A percentile compares a stretch with the other conserved stretches of the same genome.
These are phyloP conservation scores for Acmispon strigosus DNA, from an alignment of 306 rosid species.

Conservation along the genomic window DNA sequence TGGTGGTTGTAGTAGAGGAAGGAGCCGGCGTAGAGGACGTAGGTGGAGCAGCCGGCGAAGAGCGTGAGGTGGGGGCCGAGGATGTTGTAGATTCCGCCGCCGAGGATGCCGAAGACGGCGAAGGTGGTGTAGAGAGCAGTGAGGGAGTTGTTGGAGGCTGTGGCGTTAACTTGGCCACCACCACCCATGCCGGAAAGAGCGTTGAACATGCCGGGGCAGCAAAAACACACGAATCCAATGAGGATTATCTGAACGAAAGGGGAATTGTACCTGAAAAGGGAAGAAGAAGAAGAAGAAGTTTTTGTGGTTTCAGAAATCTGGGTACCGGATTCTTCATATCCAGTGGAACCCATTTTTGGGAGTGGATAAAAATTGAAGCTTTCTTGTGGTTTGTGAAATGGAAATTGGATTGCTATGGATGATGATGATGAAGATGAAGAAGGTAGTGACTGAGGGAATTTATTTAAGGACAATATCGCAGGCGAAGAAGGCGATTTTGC, in stretches of 20 bases:
- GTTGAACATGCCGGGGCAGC: slow-evolving; percentile 96
- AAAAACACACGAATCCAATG: slow-evolving; percentile 78
- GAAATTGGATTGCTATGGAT: too few species aligned
- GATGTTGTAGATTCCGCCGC: slow-evolving; percentile 94
- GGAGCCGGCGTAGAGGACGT: slow-evolving; percentile 72
- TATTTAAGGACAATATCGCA: too few species aligned
- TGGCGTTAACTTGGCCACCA: slow-evolving; percentile 70
- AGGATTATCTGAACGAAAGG: slow-evolving; percentile 55
- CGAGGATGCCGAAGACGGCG: slow-evolving; percentile 77
- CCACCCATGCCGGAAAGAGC: slow-evolving; percentile 95
- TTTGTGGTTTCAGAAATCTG: not conserved
- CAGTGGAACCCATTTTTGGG: slow-evolving; percentile 39
- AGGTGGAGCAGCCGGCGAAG: slow-evolving; percentile 66
- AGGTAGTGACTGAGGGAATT: too few species aligned
- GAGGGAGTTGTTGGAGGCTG: slow-evolving; percentile 69
- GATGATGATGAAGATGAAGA: not conserved
- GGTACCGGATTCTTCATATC: slow-evolving; percentile 29
- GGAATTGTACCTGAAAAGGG: slow-evolving; percentile 60
- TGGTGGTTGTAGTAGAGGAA: slow-evolving; percentile 84
- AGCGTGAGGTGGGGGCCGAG: slow-evolving; percentile 86
- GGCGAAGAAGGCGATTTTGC: too few species aligned
- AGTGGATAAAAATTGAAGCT: not conserved
- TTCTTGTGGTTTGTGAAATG: not conserved
- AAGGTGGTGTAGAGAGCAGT: slow-evolving; percentile 78
- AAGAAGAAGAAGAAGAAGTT: not conserved